These are phyloP conservation scores for Fusarium hostae DNA, from an alignment of 2,329 filamentous ascomycete species.

Conservation along the genomic window DNA sequence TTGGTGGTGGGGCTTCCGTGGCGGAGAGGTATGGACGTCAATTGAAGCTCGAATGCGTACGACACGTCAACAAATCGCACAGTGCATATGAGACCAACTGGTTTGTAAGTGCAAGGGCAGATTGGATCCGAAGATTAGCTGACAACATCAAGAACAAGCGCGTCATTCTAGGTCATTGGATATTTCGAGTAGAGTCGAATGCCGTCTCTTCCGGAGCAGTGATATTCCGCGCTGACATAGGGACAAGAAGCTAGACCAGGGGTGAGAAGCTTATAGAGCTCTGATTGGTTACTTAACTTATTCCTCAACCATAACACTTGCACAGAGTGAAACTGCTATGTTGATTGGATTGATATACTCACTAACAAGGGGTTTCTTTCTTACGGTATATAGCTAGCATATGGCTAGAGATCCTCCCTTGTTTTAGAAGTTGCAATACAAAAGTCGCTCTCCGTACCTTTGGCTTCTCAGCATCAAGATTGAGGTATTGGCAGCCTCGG, in stretches of 20 bases:
- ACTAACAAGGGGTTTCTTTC: neutral
- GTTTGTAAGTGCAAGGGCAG: neutral
- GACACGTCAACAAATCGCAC: neutral
- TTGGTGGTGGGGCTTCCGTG: constrained; percentile 28
- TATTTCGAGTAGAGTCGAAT: constrained; percentile 3
- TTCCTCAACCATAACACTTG: neutral
- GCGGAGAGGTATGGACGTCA: neutral
- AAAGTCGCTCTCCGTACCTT: neutral
- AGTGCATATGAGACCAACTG: neutral
- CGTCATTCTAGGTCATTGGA: neutral
- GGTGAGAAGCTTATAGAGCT: neutral
- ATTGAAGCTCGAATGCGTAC: constrained; percentile 10
- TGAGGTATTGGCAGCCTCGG: neutral
- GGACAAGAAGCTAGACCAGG: constrained; percentile 1
- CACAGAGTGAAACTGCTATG: neutral
- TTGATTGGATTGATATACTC: neutral
- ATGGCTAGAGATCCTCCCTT: neutral
- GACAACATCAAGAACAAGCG: neutral
- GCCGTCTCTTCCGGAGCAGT: constrained; percentile 36
- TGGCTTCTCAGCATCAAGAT: neutral
- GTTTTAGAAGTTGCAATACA: neutral
- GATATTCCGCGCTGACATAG: constrained; percentile 37
- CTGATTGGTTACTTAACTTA: constrained; percentile 13
- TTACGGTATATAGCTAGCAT: neutral
- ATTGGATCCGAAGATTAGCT: neutral